Evolutionary conservation across 2,329 filamentous ascomycete genomes (phyloP).

Genomic region (Lachnellula cervina): DNA sequence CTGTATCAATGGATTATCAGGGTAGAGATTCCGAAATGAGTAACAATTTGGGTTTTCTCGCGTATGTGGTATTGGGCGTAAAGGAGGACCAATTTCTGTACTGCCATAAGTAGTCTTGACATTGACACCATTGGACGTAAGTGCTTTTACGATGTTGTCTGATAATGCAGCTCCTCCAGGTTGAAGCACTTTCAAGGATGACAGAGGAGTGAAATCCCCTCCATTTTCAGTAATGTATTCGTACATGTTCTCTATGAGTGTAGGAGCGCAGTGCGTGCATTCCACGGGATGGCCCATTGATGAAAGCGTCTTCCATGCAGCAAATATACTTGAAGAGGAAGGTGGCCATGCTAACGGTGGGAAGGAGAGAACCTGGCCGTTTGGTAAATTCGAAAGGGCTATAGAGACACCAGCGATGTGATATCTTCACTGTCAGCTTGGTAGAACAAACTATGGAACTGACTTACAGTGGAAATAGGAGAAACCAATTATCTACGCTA

Average conservation of each 20-base stretch:
- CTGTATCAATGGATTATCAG: conserved; percentile 24
- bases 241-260: conserved; percentile 31
- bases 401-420: conserved; percentile 31
- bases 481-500: conserved; percentile 31
- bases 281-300: conserved; percentile 27
- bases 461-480: conserved; percentile 30
- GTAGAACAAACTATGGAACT: not conserved
- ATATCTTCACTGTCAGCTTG: conserved; percentile 18
- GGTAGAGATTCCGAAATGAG: conserved; percentile 27
- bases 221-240: conserved; percentile 25
- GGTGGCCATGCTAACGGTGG: conserved; percentile 30
- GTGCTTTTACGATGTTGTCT: conserved; percentile 22
- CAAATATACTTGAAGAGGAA: conserved; percentile 26
- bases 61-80: conserved; percentile 29
- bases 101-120: conserved; percentile 33
- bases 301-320: conserved; percentile 24
- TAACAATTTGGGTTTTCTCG: conserved; percentile 27
- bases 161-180: conserved; percentile 30
- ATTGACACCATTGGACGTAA: conserved; percentile 27
- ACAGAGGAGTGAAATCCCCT: conserved; percentile 26
- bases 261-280: conserved; percentile 30
- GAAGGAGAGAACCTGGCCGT: conserved; percentile 29
- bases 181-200: conserved; percentile 29
- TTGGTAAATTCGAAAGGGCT: conserved; percentile 30
- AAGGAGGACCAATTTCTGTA: conserved; percentile 32